Evolutionary conservation across 192 early-diverging fungal species (phyloP), one percentile per base, ranked within the genome.

Genomic region (Coemansia sp.): DNA sequence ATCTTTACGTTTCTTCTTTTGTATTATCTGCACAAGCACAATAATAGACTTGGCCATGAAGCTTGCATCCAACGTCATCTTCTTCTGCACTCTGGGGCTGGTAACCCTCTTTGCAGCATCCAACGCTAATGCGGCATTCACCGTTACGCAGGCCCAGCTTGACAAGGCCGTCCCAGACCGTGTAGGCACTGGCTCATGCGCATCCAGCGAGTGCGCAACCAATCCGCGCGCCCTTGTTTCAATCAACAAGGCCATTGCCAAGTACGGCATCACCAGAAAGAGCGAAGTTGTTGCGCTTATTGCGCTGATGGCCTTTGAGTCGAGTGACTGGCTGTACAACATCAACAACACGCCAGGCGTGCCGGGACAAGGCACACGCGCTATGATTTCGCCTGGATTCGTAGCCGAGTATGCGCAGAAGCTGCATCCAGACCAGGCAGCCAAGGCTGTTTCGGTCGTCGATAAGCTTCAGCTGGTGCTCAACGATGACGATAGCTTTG

Each of bases 351-450:
- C 60, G n/a, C 82, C 82, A 1, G 82, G 82, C 0, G 56, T 73
- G 6, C 46, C 82, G 1, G 82, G 82, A 0, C 82, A 83, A 37
- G 82, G 82, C 11, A 83, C 82, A 0, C 67, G 69, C 3, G 74
- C 74, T 8, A 83, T 83, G 82, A 68, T 83, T 32, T 78, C 78
- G 81, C 78, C 69, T 65, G 75, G 72, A 49, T 83, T 68, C 65
- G 56, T 83, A 15, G 40, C 68, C 18, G 37, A 70, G 15, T 83
- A 83, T 45, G 76, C 80, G 11, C 22, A 68, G 63, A 18, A 54
- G 11, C 65, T 83, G 51, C 63, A 78, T 39, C 67, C 72, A 7
- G 12, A 9, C 11, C 42, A 67, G 8, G 41, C 66, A 6, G 41
- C 42, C 9, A 48, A 48, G 36, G 58, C 72, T 0, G n/a, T 66